Evolutionary conservation across 2,329 filamentous ascomycete genomes (phyloP).

Genomic region (Cordyceps tenuipes): DNA sequence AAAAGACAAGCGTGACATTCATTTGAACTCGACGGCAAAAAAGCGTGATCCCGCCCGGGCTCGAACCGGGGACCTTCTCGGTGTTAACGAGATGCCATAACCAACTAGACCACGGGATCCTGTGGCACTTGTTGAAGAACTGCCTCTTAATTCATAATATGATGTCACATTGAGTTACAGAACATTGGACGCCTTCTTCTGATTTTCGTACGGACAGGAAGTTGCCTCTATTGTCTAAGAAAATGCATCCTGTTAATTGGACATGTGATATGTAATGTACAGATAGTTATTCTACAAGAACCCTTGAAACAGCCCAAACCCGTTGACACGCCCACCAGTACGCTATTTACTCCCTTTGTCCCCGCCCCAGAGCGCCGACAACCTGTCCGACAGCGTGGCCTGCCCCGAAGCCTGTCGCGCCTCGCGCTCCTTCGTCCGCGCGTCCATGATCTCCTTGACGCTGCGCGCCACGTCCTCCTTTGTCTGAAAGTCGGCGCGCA

Average conservation of each 20-base stretch:
- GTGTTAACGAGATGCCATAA: conserved; percentile 33
- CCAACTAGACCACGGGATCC: conserved; percentile 33
- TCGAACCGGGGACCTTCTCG: conserved; percentile 33
- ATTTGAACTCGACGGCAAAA: conserved; percentile 11
- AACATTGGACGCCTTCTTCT: neutral
- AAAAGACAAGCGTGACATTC: neutral
- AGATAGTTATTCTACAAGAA: neutral
- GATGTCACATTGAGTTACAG: no score
- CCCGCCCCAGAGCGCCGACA: conserved; percentile 22
- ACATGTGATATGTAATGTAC: conserved; percentile 1
- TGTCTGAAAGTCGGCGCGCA: conserved; percentile 53
- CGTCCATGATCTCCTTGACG: conserved; percentile 46
- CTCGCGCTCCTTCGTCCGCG: conserved; percentile 49
- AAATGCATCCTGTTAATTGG: neutral
- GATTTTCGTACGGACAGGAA: neutral
- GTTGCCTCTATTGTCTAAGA: neutral
- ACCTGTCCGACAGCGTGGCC: conserved; percentile 23
- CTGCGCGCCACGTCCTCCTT: conserved; percentile 50
- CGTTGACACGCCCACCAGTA: neutral
- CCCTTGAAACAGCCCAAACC: neutral
- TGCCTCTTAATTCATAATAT: neutral
- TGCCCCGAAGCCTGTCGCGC: conserved; percentile 28
- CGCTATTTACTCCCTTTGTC: conserved; percentile 18
- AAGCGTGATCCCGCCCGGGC: conserved; percentile 28
- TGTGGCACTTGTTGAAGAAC: neutral